A percentile compares a stretch with the other conserved stretches of the same genome.
Conservation (phyloP, 257 asterid genomes). For the Gynochthodes officinalis region DNA sequence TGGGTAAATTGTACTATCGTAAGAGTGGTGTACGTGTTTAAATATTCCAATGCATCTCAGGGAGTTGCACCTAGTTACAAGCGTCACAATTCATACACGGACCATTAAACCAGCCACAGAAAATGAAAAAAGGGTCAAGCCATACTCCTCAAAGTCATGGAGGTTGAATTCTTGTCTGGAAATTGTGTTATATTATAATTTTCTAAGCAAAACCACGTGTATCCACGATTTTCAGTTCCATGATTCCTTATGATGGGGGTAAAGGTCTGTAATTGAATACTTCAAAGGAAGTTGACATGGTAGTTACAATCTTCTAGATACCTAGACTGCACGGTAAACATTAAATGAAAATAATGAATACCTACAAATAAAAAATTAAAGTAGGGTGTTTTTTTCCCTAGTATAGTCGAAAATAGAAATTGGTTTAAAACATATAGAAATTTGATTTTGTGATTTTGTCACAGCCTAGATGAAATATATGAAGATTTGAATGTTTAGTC, state of each 20-base stretch:
- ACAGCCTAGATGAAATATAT: no score
- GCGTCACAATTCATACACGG: background rate
- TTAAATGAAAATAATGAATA: no score
- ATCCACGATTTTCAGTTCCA: background rate
- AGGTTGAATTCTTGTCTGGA: constrained; percentile 14
- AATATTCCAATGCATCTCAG: constrained; percentile 28
- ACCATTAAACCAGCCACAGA: constrained; percentile 7
- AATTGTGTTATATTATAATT: constrained; percentile 2
- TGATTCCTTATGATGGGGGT: constrained; percentile 17
- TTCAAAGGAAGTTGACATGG: background rate
- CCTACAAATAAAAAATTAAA: background rate
- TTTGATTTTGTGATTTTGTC: no score
- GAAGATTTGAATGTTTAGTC: no score
- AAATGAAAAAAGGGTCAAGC: constrained; percentile 7
- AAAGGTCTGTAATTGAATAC: constrained; percentile 7
- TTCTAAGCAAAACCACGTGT: constrained; percentile 19
- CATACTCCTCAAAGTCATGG: constrained; percentile 12
- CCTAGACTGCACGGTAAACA: no score
- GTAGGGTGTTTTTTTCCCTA: background rate
- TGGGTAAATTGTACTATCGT: constrained; percentile 21
- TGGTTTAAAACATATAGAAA: no score
- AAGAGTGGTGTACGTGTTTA: constrained; percentile 5
- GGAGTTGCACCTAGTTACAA: constrained; percentile 15
- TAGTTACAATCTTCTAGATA: background rate
- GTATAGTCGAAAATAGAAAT: no score